Evolutionary conservation across 352 stramenopile genomes (phyloP), one percentile per base, ranked within the genome.

Genomic region (Globisporangium polare): DNA sequence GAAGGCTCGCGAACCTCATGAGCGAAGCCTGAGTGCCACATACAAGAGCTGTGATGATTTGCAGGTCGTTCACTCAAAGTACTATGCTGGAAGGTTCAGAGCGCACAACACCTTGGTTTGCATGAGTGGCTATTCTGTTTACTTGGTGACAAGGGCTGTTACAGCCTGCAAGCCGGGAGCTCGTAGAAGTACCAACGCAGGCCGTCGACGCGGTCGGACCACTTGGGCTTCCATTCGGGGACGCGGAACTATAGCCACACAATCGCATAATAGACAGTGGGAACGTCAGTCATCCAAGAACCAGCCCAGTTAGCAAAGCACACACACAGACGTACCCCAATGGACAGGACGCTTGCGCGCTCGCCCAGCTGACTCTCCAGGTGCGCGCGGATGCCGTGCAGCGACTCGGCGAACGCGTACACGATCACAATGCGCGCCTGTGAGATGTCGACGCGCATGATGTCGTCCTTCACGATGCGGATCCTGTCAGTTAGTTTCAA

Each of bases 371-470:
- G 77, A 3, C 51, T 35, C 8, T 62, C 53, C 54, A 95, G 56
- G 10, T 75, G 69, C 53, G 83, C 61, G 26, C 81, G 71, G 53
- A 94, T 94, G 0, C 75, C 72, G 18, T 65, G 53, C 22, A 95
- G 62, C n/a, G 84, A 87, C 68, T 92, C 80, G 18, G 79, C 79
- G 47, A 94, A 95, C 10, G 86, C 86, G 61, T 95, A 95, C 13
- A 94, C 80, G 63, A 95, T 89, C 33, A 94, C 86, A 20, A 95
- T 43, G 15, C 69, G 67, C 13, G 83, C 86, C 18, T 47, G 35
- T 10, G 67, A 75, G 47, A 94, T 78, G 47, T 84, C 66, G 7
- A 69, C 60, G 24, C 60, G 35, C 69, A 92, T 67, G 65, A 95
- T 80, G 54, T 93, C 84, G 35, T 66, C 73, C 10, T 80, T 46